Percentiles rank a stretch among this genome's conserved stretches.
phyloP scores from a whole-genome alignment of 2,329 filamentous ascomycete species.

The Sclerotiophoma versabilis region DNA sequence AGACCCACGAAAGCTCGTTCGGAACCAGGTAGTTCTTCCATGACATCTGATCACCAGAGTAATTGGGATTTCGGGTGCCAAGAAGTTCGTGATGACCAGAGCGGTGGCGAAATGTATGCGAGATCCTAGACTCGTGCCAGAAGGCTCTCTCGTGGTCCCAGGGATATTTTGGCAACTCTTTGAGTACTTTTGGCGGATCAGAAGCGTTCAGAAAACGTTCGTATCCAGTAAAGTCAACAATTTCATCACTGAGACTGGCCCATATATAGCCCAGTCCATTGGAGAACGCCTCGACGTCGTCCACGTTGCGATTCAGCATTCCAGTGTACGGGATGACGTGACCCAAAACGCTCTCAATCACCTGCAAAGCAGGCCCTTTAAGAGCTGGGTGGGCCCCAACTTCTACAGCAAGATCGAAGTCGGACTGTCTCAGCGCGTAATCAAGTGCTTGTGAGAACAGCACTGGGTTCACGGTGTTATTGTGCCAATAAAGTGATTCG shows the following conservation, averaged over 20 bases:
- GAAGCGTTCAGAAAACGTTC: neutral
- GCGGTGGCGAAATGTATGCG: slow-evolving; percentile 10
- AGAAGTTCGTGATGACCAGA: slow-evolving; percentile 23
- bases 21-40: slow-evolving; percentile 25
- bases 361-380: slow-evolving; percentile 51
- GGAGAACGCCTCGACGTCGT: slow-evolving; percentile 32
- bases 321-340: slow-evolving; percentile 25
- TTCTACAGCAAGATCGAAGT: slow-evolving; percentile 52
- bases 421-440: slow-evolving; percentile 27
- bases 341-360: slow-evolving; percentile 27
- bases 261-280: slow-evolving; percentile 16
- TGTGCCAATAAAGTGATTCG: slow-evolving; percentile 51
- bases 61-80: slow-evolving; percentile 1
- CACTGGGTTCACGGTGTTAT: slow-evolving; percentile 50
- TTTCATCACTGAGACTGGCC: neutral
- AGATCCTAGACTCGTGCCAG: slow-evolving; percentile 30
- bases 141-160: slow-evolving; percentile 38
- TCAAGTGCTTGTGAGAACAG: slow-evolving; percentile 54
- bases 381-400: slow-evolving; percentile 57
- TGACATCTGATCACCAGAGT: neutral
- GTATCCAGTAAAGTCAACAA: neutral
- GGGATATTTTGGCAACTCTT: slow-evolving; percentile 32
- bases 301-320: slow-evolving; percentile 26
- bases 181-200: neutral
- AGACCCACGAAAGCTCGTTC: slow-evolving; percentile 25